A percentile compares a stretch with the other conserved stretches of the same genome.
These are phyloP conservation scores for Dryas octopetala DNA, from an alignment of 306 rosid species.

Conservation along the genomic window DNA sequence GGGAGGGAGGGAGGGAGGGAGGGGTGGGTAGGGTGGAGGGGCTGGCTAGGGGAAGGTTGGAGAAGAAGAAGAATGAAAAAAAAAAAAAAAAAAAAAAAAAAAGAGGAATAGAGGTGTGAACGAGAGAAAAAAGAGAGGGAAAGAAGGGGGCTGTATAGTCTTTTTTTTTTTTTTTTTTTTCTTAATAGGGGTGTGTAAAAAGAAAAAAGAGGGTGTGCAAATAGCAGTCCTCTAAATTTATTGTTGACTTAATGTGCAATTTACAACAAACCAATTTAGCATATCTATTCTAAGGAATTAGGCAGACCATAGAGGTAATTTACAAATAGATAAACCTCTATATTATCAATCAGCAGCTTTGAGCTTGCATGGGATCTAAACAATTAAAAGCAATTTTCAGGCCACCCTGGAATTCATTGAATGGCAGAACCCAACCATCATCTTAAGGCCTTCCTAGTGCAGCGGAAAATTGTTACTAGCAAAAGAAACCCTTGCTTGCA, in stretches of 20 bases:
- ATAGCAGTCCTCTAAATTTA: no score
- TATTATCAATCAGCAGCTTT: not conserved
- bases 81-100: no score
- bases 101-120: no score
- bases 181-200: no score
- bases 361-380: not conserved
- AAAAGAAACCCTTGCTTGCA: not conserved
- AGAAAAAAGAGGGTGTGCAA: no score
- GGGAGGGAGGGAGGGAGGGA: no score
- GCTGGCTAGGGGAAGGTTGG: no score
- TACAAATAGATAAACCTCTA: constrained; percentile 14
- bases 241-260: not conserved
- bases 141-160: no score
- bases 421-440: not conserved
- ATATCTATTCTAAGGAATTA: not conserved
- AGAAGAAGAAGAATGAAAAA: no score
- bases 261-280: constrained; percentile 5
- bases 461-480: not conserved
- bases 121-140: no score
- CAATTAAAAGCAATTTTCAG: not conserved
- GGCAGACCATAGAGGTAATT: not conserved
- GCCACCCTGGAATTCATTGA: constrained; percentile 10
- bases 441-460: not conserved
- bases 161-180: no score
- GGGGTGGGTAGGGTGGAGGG: no score